Conservation (phyloP, 352 stramenopile species). For the Halophytophthora batemanensis region DNA sequence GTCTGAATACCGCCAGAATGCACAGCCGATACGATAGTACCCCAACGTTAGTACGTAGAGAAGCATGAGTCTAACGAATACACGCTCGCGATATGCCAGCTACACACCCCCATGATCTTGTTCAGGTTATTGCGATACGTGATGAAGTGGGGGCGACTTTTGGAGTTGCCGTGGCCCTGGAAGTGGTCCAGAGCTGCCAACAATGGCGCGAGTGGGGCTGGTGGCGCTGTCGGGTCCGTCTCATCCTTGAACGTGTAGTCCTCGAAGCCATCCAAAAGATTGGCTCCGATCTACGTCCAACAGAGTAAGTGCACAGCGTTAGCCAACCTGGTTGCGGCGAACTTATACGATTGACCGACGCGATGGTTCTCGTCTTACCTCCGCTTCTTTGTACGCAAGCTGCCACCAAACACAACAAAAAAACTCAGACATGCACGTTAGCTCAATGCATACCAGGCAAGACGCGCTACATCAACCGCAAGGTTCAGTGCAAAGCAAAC, state of each 20-base stretch:
- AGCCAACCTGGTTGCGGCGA: too few relatives aligned
- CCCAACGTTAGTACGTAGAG: too few relatives aligned
- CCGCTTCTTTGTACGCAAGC: constrained; percentile 31
- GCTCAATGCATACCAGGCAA: too few relatives aligned
- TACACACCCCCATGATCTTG: constrained; percentile 73
- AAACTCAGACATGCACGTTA: too few relatives aligned
- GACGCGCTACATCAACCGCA: too few relatives aligned
- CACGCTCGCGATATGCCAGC: background rate
- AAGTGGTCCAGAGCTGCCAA: constrained; percentile 44
- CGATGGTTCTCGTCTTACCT: constrained; percentile 5
- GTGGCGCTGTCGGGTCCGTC: constrained; percentile 31
- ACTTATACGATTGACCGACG: too few relatives aligned
- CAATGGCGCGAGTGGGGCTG: constrained; percentile 50
- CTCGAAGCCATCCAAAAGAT: constrained; percentile 63
- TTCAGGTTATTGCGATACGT: constrained; percentile 83
- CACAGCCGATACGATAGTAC: constrained; percentile 4
- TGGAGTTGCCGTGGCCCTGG: constrained; percentile 13
- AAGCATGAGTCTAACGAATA: background rate
- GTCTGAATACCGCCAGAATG: constrained; percentile 32
- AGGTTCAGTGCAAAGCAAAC: too few relatives aligned
- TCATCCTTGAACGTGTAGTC: constrained; percentile 51
- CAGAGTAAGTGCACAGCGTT: too few relatives aligned
- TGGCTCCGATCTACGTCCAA: constrained; percentile 34
- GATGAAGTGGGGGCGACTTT: constrained; percentile 44
- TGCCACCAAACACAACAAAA: constrained; percentile 9